Evolutionary conservation across 2,329 filamentous ascomycete genomes (phyloP), one percentile per base, ranked within the genome.

Genomic region (Colletotrichum abscissum): DNA sequence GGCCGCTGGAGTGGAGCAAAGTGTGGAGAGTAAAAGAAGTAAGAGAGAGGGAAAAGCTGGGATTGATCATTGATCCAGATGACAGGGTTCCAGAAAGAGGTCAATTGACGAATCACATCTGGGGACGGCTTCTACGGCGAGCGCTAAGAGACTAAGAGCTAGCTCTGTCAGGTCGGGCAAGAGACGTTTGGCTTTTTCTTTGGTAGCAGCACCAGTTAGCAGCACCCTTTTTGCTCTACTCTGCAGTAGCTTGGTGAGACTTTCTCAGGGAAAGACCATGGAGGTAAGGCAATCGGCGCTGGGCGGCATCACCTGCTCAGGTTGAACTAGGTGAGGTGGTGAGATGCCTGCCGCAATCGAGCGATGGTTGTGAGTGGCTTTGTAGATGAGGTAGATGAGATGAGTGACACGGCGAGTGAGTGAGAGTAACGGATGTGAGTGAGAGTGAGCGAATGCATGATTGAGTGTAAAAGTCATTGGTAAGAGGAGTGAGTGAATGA

Each of bases 51-150:
- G 54, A 42, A 54, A 56, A 59, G 38, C 28, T 46, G 59, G 35
- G 33, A 24, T 38, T 66, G 30, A 54, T 57, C 8, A n/a, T 38
- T 66, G 30, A 54, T 57, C 26, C 58, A 55, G 59, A 69, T 56
- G 35, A 35, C 65, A 64, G 66, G 70, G 70, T 65, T 65, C 60
- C 59, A 52, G 60, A 73, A 69, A 55, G 59, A 63, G 65, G 70
- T 55, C 63, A 64, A 73, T 73, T 73, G 70, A 7, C 67, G 46
- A 73, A 73, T 73, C 60, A 73, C 60, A 65, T 30, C 33, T 33
- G 30, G 9, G 55, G 22, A 24, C 26, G 70, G 66, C 46, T 33
- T 73, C 55, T 58, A 58, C 28, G 30, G 69, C 57, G 57, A 33
- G 63, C 69, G 64, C 69, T 72, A 71, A 58, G 12, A 19, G 19